Base-by-base conservation (phyloP, 2,329 filamentous ascomycete species). In the Leptographium wingfieldii region DNA sequence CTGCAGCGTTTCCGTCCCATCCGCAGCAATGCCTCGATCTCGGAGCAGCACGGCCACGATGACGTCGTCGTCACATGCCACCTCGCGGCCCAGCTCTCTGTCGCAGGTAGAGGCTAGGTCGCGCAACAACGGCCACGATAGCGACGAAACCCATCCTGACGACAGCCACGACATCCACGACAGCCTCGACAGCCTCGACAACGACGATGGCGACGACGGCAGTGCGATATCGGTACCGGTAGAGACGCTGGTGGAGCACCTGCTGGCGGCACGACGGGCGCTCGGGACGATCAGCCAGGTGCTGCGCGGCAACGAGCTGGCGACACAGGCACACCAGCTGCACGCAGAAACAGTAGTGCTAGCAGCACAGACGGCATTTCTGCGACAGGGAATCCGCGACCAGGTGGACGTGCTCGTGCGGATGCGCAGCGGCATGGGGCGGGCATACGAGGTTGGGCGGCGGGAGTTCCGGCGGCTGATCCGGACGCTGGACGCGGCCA, bases 231-330 rank as follows among this genome's bases (percentile, higher is more conserved):
- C 56, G 11, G 70, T 78, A 5, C 72, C 80, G 29, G 81, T 95
- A 68, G 90, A 95, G 66, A 84, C 83, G 29, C 83, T 97, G 52
- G 88, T 96, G 60, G 82, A 84, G 58, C 85, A 95, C 73, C 86
- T 96, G 43, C 83, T 96, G 49, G 86, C 87, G 35, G 88, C 92
- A 10, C 96, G 96, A 71, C 84, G 90, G 53, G 92, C 92, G 1
- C 80, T 97, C 5, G 88, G 88, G 19, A 90, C 90, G 12, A 91
- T 95, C 70, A 83, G 80, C 51, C 85, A 88, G 62, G 90, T 96
- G 57, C 86, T 89, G 69, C 88, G 89, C 62, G 92, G 91, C 65
- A 92, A 94, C 69, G 88, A 95, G 68, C 85, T 96, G 60, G 87
- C 94, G 53, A 90, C 83, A 25, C 78, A 82, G 16, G 90, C 91